Conservation (phyloP, 2,329 filamentous ascomycete genomes). For the Penicillium sp. region DNA sequence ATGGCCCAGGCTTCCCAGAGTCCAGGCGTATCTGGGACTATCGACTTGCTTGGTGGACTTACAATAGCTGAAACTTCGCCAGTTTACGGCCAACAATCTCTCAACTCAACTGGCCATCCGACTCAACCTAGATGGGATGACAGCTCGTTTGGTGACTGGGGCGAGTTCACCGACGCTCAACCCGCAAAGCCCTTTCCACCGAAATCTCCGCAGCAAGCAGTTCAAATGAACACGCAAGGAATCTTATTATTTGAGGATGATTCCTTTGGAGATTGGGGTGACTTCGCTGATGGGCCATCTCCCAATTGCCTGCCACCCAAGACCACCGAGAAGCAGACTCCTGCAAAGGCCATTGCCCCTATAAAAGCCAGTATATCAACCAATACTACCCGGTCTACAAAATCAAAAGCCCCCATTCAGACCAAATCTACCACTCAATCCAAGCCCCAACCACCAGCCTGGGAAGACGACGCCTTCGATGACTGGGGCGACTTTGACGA, state of each 20-base stretch:
- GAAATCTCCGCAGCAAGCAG: slow-evolving; percentile 12
- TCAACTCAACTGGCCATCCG: slow-evolving; percentile 19
- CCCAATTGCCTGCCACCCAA: slow-evolving; percentile 5
- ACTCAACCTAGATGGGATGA: slow-evolving; percentile 18
- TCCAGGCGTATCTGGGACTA: slow-evolving; percentile 5
- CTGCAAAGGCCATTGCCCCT: background rate
- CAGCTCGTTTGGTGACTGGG: slow-evolving; percentile 25
- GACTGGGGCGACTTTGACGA: slow-evolving; percentile 28
- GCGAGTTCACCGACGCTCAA: slow-evolving; percentile 20
- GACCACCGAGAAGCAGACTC: slow-evolving; percentile 2
- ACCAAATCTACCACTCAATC: slow-evolving; percentile 12
- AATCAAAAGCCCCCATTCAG: background rate
- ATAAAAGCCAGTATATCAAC: background rate
- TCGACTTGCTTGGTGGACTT: slow-evolving; percentile 33
- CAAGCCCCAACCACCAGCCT: slow-evolving; percentile 15
- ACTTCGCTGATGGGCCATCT: slow-evolving; percentile 21
- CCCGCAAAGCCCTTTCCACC: slow-evolving; percentile 8
- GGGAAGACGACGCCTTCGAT: slow-evolving; percentile 25
- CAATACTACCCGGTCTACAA: background rate
- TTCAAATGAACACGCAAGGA: background rate
- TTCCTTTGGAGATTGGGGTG: slow-evolving; percentile 25
- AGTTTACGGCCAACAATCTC: background rate
- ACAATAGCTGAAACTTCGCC: slow-evolving; percentile 30
- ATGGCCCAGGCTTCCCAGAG: slow-evolving; percentile 2
- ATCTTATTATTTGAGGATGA: slow-evolving; percentile 17